A percentile compares a stretch with the other conserved stretches of the same genome.
These are phyloP conservation scores for Symmetrospora coprosmae DNA, from an alignment of 768 basidiomycete species.

Conservation along the genomic window DNA sequence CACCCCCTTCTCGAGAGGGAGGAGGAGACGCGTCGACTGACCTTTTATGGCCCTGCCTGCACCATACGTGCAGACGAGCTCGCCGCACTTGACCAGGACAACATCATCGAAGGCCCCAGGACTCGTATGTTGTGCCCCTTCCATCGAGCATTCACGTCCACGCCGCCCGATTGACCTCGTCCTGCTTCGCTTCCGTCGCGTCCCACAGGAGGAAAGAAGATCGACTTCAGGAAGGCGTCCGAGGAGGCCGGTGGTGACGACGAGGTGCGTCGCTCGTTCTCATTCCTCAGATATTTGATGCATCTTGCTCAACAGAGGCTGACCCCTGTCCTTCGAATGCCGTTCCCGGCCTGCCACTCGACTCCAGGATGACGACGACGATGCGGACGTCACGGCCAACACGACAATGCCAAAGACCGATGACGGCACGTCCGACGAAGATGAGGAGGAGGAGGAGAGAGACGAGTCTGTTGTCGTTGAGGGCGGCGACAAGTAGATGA, in stretches of 20 bases:
- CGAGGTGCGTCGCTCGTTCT: not conserved
- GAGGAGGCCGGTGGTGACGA: constrained; percentile 17
- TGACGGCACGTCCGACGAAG: constrained; percentile 14
- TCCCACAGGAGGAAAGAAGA: constrained; percentile 12
- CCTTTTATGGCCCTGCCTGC: not conserved
- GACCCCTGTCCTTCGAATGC: too few species aligned
- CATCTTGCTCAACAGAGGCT: too few species aligned
- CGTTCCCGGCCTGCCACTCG: too few species aligned
- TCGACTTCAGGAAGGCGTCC: constrained; percentile 18
- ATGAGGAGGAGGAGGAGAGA: constrained; percentile 11
- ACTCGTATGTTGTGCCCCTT: not conserved
- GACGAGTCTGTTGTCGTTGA: not conserved
- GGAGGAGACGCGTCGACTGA: constrained; percentile 2
- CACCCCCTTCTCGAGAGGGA: not conserved
- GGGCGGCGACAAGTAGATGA: not conserved
- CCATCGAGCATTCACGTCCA: too few species aligned
- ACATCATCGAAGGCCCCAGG: constrained; percentile 17
- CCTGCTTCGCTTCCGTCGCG: not conserved
- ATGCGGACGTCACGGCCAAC: constrained; percentile 20
- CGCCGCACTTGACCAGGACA: constrained; percentile 1
- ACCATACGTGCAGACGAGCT: constrained; percentile 5
- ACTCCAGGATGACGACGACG: constrained; percentile 17
- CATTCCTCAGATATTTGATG: too few species aligned
- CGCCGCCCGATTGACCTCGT: too few species aligned
- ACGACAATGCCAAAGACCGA: constrained; percentile 6